A percentile compares a stretch with the other conserved stretches of the same genome.
These are phyloP conservation scores for Stachybotrys elegans DNA, from an alignment of 2,329 filamentous ascomycete species.

Conservation along the genomic window DNA sequence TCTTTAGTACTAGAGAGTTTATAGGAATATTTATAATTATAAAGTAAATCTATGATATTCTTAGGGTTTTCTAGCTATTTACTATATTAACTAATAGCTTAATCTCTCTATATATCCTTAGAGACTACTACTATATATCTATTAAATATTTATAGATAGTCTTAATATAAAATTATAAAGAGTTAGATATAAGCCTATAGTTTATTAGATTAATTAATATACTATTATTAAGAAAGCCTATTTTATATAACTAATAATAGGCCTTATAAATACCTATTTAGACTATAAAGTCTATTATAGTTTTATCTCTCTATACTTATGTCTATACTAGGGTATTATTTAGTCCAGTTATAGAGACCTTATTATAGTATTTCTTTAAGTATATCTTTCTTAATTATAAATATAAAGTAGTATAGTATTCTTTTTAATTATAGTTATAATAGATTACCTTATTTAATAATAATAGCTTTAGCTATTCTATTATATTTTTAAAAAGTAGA, in stretches of 20 bases:
- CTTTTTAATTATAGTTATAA: neutral
- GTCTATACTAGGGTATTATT: neutral
- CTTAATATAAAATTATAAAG: too few relatives aligned
- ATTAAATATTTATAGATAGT: too few relatives aligned
- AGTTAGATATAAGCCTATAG: neutral
- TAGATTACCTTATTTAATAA: neutral
- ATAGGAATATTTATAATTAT: too few relatives aligned
- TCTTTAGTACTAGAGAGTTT: too few relatives aligned
- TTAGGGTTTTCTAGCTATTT: too few relatives aligned
- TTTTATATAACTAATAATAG: neutral
- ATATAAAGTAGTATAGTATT: neutral
- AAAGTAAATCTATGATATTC: too few relatives aligned
- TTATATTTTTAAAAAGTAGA: too few relatives aligned
- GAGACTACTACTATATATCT: too few relatives aligned
- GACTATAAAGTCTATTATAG: neutral
- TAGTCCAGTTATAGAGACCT: constrained; percentile 1
- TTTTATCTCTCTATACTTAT: neutral
- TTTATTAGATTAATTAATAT: neutral
- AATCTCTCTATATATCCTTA: too few relatives aligned
- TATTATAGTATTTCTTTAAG: neutral
- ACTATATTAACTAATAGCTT: too few relatives aligned
- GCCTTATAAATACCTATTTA: neutral
- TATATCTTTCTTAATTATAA: neutral
- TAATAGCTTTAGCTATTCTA: neutral
- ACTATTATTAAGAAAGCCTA: neutral